These are phyloP conservation scores for Polyplosphaeria fusca DNA, from an alignment of 495 filamentous ascomycete species.

Conservation along the genomic window DNA sequence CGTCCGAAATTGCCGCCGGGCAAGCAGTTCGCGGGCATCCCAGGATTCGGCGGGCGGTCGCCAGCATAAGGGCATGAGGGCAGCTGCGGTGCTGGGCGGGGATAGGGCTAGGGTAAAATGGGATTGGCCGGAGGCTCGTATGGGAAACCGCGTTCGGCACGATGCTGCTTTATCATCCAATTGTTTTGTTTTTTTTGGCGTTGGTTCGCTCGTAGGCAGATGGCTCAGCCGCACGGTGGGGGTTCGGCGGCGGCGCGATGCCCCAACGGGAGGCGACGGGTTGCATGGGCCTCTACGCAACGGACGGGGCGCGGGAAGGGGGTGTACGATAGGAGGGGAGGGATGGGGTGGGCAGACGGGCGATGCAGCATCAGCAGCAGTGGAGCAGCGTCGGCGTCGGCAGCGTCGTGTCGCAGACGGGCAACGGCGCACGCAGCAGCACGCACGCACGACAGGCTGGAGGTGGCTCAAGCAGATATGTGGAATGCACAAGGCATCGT, in stretches of 20 bases:
- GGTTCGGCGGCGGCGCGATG: constrained; percentile 6
- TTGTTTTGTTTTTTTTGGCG: constrained; percentile 30
- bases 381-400: too few species aligned
- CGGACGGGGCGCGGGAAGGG: not conserved
- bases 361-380: not conserved
- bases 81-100: too few species aligned
- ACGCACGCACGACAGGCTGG: too few species aligned
- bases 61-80: too few species aligned
- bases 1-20: constrained; percentile 54
- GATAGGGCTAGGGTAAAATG: constrained; percentile 32
- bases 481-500: too few species aligned
- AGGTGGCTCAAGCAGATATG: too few species aligned
- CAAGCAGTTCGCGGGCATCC: constrained; percentile 29
- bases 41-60: constrained; percentile 31
- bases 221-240: constrained; percentile 27
- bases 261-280: constrained; percentile 1
- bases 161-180: constrained; percentile 29
- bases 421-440: too few species aligned
- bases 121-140: constrained; percentile 28
- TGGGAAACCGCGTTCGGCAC: constrained; percentile 19
- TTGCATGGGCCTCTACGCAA: constrained; percentile 14
- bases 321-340: constrained; percentile 26
- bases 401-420: not conserved
- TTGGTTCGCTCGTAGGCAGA: constrained; percentile 7
- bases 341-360: not conserved